A percentile compares a stretch with the other conserved stretches of the same genome.
Conservation (phyloP, 352 stramenopile genomes). For the Thraustochytrium sp. region DNA sequence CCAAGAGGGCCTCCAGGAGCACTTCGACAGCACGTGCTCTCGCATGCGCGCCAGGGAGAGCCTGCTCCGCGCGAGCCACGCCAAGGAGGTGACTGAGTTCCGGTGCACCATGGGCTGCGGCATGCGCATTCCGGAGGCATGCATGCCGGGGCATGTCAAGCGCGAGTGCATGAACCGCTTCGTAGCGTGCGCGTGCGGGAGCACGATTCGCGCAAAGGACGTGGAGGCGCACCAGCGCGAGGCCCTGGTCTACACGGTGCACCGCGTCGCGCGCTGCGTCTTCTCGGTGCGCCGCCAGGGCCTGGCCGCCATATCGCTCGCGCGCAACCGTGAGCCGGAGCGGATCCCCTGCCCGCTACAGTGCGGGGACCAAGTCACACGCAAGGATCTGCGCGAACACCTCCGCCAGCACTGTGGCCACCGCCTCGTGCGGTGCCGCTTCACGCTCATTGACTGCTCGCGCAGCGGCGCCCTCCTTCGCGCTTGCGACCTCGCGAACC, state of each 20-base stretch:
- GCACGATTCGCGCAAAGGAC: not conserved
- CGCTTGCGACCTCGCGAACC: not conserved
- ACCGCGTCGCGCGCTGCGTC: not conserved
- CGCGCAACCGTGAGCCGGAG: not conserved
- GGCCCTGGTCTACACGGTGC: not conserved
- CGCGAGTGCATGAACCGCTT: not conserved
- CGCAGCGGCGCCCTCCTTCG: not conserved
- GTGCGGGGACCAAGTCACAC: not conserved
- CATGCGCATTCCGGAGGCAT: not conserved
- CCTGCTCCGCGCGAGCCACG: not conserved
- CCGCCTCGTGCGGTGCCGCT: not conserved
- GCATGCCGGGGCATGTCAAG: conserved; percentile 3
- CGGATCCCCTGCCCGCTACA: not conserved
- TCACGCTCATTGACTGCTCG: not conserved
- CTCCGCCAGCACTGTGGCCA: not conserved
- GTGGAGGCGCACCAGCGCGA: not conserved
- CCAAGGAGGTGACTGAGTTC: not conserved
- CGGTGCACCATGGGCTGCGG: conserved; percentile 10
- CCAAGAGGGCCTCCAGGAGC: not conserved
- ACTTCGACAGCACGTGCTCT: not conserved
- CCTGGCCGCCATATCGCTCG: not conserved
- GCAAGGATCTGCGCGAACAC: not conserved
- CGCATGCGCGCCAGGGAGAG: not conserved
- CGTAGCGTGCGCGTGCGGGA: not conserved
- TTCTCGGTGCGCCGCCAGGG: not conserved